These are phyloP conservation scores for Hymenotorrendiella dingleyae DNA, from an alignment of 2,329 filamentous ascomycete species.

Conservation along the genomic window DNA sequence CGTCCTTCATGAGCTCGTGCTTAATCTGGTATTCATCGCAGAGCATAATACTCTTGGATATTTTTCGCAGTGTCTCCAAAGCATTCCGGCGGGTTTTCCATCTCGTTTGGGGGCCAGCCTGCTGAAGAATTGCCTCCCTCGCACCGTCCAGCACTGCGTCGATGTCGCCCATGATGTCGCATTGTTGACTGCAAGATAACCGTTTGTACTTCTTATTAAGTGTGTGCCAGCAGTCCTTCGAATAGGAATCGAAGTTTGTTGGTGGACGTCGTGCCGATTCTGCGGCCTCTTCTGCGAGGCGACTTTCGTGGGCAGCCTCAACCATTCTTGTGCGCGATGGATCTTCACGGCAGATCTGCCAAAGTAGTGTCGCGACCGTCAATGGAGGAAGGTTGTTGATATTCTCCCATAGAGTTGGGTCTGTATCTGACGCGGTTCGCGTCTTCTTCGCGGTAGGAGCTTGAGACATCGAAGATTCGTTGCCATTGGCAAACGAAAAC, in stretches of 20 bases:
- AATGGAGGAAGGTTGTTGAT: conserved; percentile 3
- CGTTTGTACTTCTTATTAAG: conserved; percentile 11
- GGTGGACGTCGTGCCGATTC: conserved; percentile 4
- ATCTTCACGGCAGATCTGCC: conserved; percentile 7
- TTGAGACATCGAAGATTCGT: not conserved
- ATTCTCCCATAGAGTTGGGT: conserved; percentile 6
- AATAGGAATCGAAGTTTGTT: conserved; percentile 9
- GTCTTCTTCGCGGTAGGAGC: conserved; percentile 8
- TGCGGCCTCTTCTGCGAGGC: conserved; percentile 4
- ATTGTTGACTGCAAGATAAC: conserved; percentile 7
- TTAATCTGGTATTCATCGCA: conserved; percentile 12
- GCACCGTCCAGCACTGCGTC: not conserved
- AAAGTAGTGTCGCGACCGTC: conserved; percentile 4
- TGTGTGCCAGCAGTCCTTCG: conserved; percentile 11
- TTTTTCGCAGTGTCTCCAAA: conserved; percentile 13
- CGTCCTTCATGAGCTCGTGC: conserved; percentile 17
- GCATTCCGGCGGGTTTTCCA: conserved; percentile 14
- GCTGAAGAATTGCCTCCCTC: not conserved
- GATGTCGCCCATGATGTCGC: conserved; percentile 3
- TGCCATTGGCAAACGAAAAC: not conserved
- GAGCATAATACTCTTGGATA: conserved; percentile 15
- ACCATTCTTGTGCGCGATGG: conserved; percentile 1
- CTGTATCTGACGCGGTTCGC: conserved; percentile 5
- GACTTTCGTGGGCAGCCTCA: conserved; percentile 1
- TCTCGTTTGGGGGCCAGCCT: conserved; percentile 7